These are phyloP conservation scores for Colletotrichum sp. DNA, from an alignment of 2,329 filamentous ascomycete genomes.

Conservation along the genomic window DNA sequence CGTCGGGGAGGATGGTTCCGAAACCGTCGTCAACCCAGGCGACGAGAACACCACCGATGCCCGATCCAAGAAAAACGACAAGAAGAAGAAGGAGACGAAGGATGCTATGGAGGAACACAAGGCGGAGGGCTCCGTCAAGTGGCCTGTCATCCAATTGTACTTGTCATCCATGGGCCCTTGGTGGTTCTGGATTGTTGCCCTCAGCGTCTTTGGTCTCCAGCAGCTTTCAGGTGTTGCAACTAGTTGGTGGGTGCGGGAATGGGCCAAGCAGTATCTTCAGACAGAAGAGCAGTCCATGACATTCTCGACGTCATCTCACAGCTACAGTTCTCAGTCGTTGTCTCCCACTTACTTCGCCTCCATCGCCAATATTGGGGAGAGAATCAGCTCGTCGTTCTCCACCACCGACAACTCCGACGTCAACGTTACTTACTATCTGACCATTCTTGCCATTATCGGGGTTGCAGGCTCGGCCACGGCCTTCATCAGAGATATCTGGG, in stretches of 20 bases:
- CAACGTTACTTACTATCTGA: slow-evolving; percentile 83
- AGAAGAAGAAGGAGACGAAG: slow-evolving; percentile 51
- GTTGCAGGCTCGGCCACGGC: slow-evolving; percentile 80
- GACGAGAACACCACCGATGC: slow-evolving; percentile 52
- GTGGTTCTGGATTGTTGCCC: slow-evolving; percentile 89
- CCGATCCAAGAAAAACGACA: slow-evolving; percentile 51
- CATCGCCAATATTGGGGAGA: slow-evolving; percentile 41
- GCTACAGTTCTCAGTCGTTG: slow-evolving; percentile 36
- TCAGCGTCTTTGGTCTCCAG: slow-evolving; percentile 78
- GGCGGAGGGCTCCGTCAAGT: slow-evolving; percentile 85
- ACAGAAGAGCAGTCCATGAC: slow-evolving; percentile 41
- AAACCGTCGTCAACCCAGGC: slow-evolving; percentile 61
- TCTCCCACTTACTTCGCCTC: slow-evolving; percentile 44
- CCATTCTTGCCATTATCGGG: slow-evolving; percentile 82
- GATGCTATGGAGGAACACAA: slow-evolving; percentile 76
- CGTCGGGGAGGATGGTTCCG: slow-evolving; percentile 66
- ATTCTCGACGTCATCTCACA: slow-evolving; percentile 40
- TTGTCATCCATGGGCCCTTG: slow-evolving; percentile 91
- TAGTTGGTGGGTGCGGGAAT: slow-evolving; percentile 93
- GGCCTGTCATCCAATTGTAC: slow-evolving; percentile 85
- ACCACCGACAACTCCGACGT: slow-evolving; percentile 58
- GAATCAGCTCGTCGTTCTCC: slow-evolving; percentile 35
- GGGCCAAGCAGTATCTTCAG: slow-evolving; percentile 85
- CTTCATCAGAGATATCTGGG: slow-evolving; percentile 80
- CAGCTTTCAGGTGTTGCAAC: slow-evolving; percentile 87